Base-by-base conservation (phyloP, 306 rosid genomes). In the Prinsepia uniflora region DNA sequence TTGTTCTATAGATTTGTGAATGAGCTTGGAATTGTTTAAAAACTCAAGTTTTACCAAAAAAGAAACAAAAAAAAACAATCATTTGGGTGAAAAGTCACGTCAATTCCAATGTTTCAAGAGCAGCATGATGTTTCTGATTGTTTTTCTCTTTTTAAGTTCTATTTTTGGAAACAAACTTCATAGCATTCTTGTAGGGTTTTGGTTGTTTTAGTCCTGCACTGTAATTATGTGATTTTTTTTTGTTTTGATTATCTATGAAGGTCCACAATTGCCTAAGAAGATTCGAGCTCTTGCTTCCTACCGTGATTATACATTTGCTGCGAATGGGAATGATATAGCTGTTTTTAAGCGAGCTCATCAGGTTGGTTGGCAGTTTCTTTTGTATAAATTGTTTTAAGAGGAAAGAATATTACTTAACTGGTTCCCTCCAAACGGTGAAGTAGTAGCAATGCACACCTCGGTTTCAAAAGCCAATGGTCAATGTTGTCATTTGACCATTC, bases 221-320 rank as follows among this genome's bases (percentile, higher is more conserved):
- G 14, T 67, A 5, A 4, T 57, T 3, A 53, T 45, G 14, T 63
- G 34, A 17, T 42, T 4, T 56, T 2, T 20, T 17, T 49, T 34
- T 58, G 3, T 48, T 42, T 0, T 3, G 11, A 56, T 20, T 6
- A 56, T 74, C 8, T 58, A 34, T 79, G 65, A 73, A 92, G 96
- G 91, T 75, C 96, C 96, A 62, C 92, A 86, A 78, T 72, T 94
- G 67, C 96, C 92, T 0, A 87, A 91, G 82, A 94, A 91, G 83
- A 91, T 94, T 66, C 70, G 84, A 42, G 97, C 97, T 58, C 97
- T 94, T 74, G 97, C 96, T 79, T 87, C 95, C 6, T 86, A 84
- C 65, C 87, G 96, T 0, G 95, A 94, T 6, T 86, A 80, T 75
- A 94, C 98, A 20, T 90, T 94, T 63, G 96, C 84, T 40, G 91